These are phyloP conservation scores for Pseudomassariella vexata DNA, from an alignment of 2,329 filamentous ascomycete species.

Conservation along the genomic window DNA sequence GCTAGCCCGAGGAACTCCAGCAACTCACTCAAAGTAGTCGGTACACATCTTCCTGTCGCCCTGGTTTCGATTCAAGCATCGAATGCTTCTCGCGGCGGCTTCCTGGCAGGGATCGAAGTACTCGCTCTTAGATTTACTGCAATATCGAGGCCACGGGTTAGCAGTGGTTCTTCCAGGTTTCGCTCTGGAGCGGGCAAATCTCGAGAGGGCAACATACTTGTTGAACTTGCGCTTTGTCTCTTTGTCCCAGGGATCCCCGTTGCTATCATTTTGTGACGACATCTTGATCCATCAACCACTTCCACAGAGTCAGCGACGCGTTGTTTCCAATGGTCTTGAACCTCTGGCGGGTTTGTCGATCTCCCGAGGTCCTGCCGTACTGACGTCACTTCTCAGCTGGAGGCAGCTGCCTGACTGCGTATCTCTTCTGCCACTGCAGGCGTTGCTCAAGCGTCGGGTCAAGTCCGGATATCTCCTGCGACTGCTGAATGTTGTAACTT, in stretches of 20 bases:
- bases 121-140: constrained; percentile 80
- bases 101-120: constrained; percentile 96
- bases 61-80: constrained; percentile 81
- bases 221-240: constrained; percentile 60
- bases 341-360: too few relatives aligned
- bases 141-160: constrained; percentile 9
- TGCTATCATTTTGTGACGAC: constrained; percentile 15
- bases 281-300: constrained; percentile 15
- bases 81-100: constrained; percentile 76
- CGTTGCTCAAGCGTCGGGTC: too few relatives aligned
- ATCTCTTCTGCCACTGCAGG: too few relatives aligned
- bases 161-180: constrained; percentile 3
- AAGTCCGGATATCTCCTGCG: too few relatives aligned
- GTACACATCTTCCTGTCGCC: constrained; percentile 85
- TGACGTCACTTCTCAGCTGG: too few relatives aligned
- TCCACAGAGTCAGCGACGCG: too few relatives aligned
- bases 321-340: too few relatives aligned
- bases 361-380: too few relatives aligned
- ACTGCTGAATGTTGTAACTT: too few relatives aligned
- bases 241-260: constrained; percentile 45
- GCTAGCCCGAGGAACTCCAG: neutral
- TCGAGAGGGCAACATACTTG: constrained; percentile 37
- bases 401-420: too few relatives aligned
- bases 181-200: too few relatives aligned
- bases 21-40: constrained; percentile 87